Conservation (phyloP, 495 filamentous ascomycete genomes). For the Aspergillus panamensis region DNA sequence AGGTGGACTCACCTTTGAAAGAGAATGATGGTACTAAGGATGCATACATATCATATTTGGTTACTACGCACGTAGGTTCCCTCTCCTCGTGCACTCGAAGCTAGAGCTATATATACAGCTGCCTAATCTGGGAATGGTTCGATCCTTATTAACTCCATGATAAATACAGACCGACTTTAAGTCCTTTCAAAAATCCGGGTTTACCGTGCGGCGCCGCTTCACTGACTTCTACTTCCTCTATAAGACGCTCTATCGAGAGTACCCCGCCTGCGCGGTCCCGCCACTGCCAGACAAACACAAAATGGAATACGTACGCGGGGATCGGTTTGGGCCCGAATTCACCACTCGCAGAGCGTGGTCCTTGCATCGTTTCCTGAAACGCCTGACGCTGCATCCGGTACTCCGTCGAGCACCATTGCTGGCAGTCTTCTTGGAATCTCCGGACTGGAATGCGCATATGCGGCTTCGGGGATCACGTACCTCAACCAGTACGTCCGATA, state of each 20-base stretch:
- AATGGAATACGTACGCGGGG: slow-evolving; percentile 95
- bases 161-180: slow-evolving; percentile 78
- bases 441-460: slow-evolving; percentile 97
- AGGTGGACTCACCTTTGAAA: slow-evolving; percentile 76
- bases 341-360: slow-evolving; percentile 87
- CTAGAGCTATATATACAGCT: slow-evolving; percentile 1
- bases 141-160: slow-evolving; percentile 18
- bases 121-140: slow-evolving; percentile 5
- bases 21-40: slow-evolving; percentile 98
- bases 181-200: slow-evolving; percentile 76
- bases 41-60: slow-evolving; percentile 90
- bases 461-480: slow-evolving; percentile 63
- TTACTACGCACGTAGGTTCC: slow-evolving; percentile 76
- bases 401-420: slow-evolving; percentile 80
- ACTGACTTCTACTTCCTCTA: slow-evolving; percentile 97
- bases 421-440: slow-evolving; percentile 83
- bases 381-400: slow-evolving; percentile 81
- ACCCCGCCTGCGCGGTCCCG: slow-evolving; percentile 86
- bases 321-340: slow-evolving; percentile 92
- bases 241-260: slow-evolving; percentile 82
- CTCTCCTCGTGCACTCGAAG: not conserved
- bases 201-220: slow-evolving; percentile 80
- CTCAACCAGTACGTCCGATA: slow-evolving; percentile 49
- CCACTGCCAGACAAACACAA: slow-evolving; percentile 97
- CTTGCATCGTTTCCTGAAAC: slow-evolving; percentile 84